phyloP scores from a whole-genome alignment of 768 basidiomycete genomes.

The Xerocomellus dryophilus region DNA sequence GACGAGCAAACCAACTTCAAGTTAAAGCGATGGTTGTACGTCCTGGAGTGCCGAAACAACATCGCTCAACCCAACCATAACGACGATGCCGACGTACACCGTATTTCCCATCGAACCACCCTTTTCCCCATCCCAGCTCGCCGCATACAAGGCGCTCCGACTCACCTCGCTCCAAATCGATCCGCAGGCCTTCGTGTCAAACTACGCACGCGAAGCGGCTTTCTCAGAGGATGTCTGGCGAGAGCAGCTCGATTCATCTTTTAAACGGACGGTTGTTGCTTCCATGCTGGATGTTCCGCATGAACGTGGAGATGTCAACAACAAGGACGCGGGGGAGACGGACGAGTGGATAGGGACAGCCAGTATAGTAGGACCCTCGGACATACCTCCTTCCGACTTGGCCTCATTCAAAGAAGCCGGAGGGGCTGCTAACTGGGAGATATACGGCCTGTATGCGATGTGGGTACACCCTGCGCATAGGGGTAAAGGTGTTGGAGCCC shows the following conservation, averaged over 20 bases:
- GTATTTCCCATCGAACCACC: slow-evolving; percentile 16
- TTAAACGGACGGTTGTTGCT: slow-evolving; percentile 18
- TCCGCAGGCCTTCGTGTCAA: slow-evolving; percentile 21
- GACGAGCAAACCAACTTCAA: too few species aligned
- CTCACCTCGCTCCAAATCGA: slow-evolving; percentile 24
- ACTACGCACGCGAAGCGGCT: slow-evolving; percentile 20
- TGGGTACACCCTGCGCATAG: slow-evolving; percentile 31
- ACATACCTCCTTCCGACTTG: neutral
- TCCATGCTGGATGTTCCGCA: neutral
- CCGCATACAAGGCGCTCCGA: slow-evolving; percentile 19
- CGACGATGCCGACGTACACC: slow-evolving; percentile 9
- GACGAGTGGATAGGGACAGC: slow-evolving; percentile 23
- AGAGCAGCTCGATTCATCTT: slow-evolving; percentile 14
- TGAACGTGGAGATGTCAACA: neutral
- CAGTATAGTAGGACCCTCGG: slow-evolving; percentile 14
- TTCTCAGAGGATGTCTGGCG: slow-evolving; percentile 24
- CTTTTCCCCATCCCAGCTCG: slow-evolving; percentile 24
- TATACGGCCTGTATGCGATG: slow-evolving; percentile 23
- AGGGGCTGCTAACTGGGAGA: slow-evolving; percentile 14
- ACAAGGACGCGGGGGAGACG: neutral
- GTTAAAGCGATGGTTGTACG: neutral
- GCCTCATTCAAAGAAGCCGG: slow-evolving; percentile 15
- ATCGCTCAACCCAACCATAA: neutral
- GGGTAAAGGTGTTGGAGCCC: slow-evolving; percentile 17
- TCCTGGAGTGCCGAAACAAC: neutral